phyloP scores from a whole-genome alignment of 2,329 filamentous ascomycete species.

The Epichloe gansuensis region DNA sequence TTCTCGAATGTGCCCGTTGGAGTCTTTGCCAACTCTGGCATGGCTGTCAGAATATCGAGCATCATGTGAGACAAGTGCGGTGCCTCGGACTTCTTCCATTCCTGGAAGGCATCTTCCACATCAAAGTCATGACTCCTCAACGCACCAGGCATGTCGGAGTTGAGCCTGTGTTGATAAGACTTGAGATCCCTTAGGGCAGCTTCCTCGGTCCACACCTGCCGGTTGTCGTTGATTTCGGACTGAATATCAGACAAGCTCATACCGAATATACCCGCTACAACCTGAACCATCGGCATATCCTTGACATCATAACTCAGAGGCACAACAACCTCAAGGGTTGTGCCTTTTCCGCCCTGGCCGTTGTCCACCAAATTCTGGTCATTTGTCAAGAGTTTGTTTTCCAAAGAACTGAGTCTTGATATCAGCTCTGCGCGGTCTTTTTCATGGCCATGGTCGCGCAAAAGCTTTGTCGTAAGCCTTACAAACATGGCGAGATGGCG shows the following conservation, averaged over 20 bases:
- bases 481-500: conserved; percentile 92
- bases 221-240: conserved; percentile 73
- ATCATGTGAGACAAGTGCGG: conserved; percentile 88
- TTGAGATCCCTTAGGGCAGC: conserved; percentile 86
- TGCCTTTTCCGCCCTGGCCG: conserved; percentile 22
- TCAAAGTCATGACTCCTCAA: conserved; percentile 81
- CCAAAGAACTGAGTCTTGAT: conserved; percentile 64
- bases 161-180: conserved; percentile 80
- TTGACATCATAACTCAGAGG: conserved; percentile 87
- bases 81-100: conserved; percentile 84
- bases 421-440: conserved; percentile 78
- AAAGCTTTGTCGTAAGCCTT: conserved; percentile 65
- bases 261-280: conserved; percentile 77
- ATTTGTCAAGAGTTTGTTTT: conserved; percentile 87
- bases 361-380: conserved; percentile 63
- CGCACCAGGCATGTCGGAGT: conserved; percentile 64
- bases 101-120: conserved; percentile 71
- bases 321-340: conserved; percentile 66
- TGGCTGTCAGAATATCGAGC: conserved; percentile 75
- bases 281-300: conserved; percentile 89
- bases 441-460: conserved; percentile 75
- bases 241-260: conserved; percentile 70
- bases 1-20: conserved; percentile 49
- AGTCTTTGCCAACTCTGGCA: conserved; percentile 72
- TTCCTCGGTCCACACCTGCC: conserved; percentile 77